Evolutionary conservation across 2,329 filamentous ascomycete genomes (phyloP).

Genomic region (Penicillium italicum): DNA sequence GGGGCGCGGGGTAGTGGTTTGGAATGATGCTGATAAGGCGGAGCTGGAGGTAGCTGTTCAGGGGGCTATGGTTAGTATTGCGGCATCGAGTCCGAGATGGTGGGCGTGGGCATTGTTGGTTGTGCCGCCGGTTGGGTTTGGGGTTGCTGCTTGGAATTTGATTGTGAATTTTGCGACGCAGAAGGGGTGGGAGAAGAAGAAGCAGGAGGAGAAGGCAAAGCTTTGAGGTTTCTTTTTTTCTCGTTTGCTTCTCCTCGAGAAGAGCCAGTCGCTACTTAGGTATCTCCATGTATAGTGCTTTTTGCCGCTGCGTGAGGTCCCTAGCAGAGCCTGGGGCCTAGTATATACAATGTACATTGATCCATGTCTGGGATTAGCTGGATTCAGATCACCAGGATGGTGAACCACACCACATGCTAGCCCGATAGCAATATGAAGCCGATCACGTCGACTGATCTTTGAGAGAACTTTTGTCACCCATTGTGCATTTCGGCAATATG

Average conservation of each 20-base stretch:
- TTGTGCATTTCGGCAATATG: neutral
- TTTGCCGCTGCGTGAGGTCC: neutral
- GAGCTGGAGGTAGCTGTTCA: slow-evolving; percentile 66
- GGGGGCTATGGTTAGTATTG: slow-evolving; percentile 62
- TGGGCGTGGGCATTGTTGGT: slow-evolving; percentile 71
- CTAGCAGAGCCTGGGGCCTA: neutral
- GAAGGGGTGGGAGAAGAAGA: slow-evolving; percentile 63
- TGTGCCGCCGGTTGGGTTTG: slow-evolving; percentile 70
- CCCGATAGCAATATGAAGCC: too few species aligned
- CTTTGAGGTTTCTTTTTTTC: slow-evolving; percentile 29
- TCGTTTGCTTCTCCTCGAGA: neutral
- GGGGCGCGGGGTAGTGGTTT: slow-evolving; percentile 71
- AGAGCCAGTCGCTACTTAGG: neutral
- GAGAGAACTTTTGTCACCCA: too few species aligned
- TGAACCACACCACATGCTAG: too few species aligned
- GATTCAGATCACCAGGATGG: too few species aligned
- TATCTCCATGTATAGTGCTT: neutral
- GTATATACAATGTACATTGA: neutral
- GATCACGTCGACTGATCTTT: too few species aligned
- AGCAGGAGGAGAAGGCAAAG: slow-evolving; percentile 58
- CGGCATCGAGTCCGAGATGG: slow-evolving; percentile 66
- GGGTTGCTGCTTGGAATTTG: slow-evolving; percentile 67
- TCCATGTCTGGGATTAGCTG: too few species aligned
- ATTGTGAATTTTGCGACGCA: slow-evolving; percentile 69
- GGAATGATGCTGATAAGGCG: slow-evolving; percentile 77